Evolutionary conservation across 768 basidiomycete genomes (phyloP).

Genomic region (Arthromyces matolae): DNA sequence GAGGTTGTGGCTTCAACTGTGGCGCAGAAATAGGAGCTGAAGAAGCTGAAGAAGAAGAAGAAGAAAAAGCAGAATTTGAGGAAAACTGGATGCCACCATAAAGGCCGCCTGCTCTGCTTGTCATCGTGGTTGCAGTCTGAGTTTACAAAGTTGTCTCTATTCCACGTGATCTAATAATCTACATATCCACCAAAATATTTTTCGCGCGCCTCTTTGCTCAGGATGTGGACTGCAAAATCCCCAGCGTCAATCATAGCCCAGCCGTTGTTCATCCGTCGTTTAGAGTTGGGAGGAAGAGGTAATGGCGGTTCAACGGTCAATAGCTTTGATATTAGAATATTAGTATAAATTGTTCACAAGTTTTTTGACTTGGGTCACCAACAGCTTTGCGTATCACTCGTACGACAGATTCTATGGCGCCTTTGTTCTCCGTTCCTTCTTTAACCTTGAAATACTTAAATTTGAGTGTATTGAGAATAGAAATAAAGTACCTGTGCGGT

Average conservation of each 20-base stretch:
- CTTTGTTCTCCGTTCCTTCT: slow-evolving; percentile 78
- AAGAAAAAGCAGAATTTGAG: slow-evolving; percentile 54
- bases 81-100: slow-evolving; percentile 89
- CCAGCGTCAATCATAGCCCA: slow-evolving; percentile 87
- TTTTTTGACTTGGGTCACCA: slow-evolving; percentile 23
- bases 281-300: slow-evolving; percentile 58
- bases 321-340: slow-evolving; percentile 41
- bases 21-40: slow-evolving; percentile 16
- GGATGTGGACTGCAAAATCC: slow-evolving; percentile 73
- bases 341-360: neutral
- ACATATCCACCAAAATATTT: slow-evolving; percentile 55
- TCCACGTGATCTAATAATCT: slow-evolving; percentile 19
- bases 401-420: slow-evolving; percentile 72
- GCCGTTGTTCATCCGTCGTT: slow-evolving; percentile 57
- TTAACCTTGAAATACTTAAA: too few relatives aligned
- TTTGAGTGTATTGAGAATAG: too few relatives aligned
- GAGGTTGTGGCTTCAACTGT: slow-evolving; percentile 25
- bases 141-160: slow-evolving; percentile 1
- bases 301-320: slow-evolving; percentile 55
- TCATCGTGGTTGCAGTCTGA: slow-evolving; percentile 46
- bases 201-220: slow-evolving; percentile 62
- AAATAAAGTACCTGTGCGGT: slow-evolving; percentile 56
- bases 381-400: slow-evolving; percentile 69
- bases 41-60: slow-evolving; percentile 31
- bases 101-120: slow-evolving; percentile 76